Percentiles rank a stretch among this genome's conserved stretches.
phyloP scores from a whole-genome alignment of 2,329 filamentous ascomycete species.

The Keithomyces neogunnii region DNA sequence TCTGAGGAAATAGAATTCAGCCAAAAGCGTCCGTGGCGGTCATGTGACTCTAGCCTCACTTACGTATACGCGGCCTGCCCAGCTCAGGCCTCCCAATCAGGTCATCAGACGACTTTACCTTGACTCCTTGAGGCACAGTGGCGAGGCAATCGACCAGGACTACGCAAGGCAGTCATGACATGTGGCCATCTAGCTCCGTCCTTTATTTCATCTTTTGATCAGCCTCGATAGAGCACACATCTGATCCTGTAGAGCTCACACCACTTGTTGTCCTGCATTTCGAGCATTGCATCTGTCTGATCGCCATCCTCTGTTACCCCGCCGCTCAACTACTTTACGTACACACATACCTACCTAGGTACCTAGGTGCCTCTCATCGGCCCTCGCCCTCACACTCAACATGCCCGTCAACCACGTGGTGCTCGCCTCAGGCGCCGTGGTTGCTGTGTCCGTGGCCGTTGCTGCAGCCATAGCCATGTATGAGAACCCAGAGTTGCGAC shows the following conservation, averaged over 20 bases:
- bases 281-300: not conserved
- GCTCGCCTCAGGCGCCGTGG: conserved; percentile 47
- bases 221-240: not conserved
- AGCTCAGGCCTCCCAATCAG: not conserved
- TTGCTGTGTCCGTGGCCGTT: conserved; percentile 48
- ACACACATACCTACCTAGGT: no score
- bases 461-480: conserved; percentile 53
- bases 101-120: not conserved
- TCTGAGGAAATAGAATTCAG: no score
- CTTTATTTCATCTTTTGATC: not conserved
- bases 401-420: conserved; percentile 50
- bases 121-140: conserved; percentile 5
- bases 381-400: conserved; percentile 4
- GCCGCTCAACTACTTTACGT: not conserved
- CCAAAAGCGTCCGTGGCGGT: not conserved
- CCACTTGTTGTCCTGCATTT: not conserved
- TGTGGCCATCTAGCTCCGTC: not conserved
- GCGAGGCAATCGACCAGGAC: conserved; percentile 9
- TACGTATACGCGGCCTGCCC: not conserved
- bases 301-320: not conserved
- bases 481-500: conserved; percentile 55
- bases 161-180: conserved; percentile 8
- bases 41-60: conserved; percentile 4
- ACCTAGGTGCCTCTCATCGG: no score
- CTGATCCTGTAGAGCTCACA: not conserved